A percentile compares a stretch with the other conserved stretches of the same genome.
These are phyloP conservation scores for Didymella arachidicola DNA, from an alignment of 2,329 filamentous ascomycete genomes.

Conservation along the genomic window DNA sequence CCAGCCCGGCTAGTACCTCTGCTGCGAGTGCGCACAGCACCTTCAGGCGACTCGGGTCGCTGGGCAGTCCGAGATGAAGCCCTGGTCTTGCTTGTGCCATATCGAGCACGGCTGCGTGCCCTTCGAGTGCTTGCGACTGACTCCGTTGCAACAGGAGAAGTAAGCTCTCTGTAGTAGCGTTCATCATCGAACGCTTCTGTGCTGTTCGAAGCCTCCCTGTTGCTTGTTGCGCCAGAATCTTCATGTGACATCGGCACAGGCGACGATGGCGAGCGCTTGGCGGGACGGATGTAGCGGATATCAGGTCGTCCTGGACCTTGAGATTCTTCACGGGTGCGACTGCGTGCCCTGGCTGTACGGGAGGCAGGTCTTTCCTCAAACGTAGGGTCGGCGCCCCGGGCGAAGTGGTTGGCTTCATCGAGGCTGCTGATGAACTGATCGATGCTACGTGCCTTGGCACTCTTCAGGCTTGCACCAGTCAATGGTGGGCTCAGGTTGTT, in stretches of 20 bases:
- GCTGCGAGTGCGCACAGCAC: conserved; percentile 34
- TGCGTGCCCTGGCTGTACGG: conserved; percentile 57
- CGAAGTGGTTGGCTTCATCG: conserved; percentile 74
- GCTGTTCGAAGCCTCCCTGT: conserved; percentile 51
- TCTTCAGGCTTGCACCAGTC: conserved; percentile 60
- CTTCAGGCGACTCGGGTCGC: conserved; percentile 49
- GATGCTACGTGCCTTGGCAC: conserved; percentile 69
- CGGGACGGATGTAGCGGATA: conserved; percentile 73
- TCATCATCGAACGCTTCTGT: conserved; percentile 59
- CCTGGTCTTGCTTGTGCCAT: conserved; percentile 44
- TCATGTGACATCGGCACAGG: conserved; percentile 95
- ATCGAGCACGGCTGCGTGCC: conserved; percentile 44
- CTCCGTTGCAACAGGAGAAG: conserved; percentile 50
- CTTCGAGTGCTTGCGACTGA: conserved; percentile 47
- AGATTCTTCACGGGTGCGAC: conserved; percentile 65
- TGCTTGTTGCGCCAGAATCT: conserved; percentile 64
- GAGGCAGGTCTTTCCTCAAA: conserved; percentile 57
- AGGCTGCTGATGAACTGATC: conserved; percentile 89
- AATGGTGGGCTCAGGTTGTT: conserved; percentile 60
- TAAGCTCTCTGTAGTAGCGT: conserved; percentile 54
- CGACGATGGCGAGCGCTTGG: conserved; percentile 88
- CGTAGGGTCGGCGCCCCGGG: conserved; percentile 49
- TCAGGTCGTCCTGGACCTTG: conserved; percentile 74
- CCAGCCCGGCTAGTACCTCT: conserved; percentile 45
- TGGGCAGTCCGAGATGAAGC: conserved; percentile 48